Conservation (phyloP, 2,329 filamentous ascomycete genomes). For the Aspergillus alliaceus region DNA sequence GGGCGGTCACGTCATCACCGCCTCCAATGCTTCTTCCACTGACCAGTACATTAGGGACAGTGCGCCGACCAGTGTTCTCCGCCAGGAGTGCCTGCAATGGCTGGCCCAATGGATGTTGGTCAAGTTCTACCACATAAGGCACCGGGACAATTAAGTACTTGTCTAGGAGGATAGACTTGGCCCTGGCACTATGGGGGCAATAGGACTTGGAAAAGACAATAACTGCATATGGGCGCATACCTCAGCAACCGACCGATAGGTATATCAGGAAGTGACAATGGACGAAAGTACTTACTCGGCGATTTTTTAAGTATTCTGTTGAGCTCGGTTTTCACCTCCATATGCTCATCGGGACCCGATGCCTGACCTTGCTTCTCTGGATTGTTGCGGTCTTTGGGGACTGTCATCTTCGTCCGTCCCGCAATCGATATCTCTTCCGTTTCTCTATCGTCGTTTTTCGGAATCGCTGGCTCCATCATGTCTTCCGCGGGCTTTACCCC, state of each 20-base stretch:
- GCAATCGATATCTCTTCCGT: conserved; percentile 52
- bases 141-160: conserved; percentile 79
- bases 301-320: conserved; percentile 79
- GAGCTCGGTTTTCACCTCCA: conserved; percentile 65
- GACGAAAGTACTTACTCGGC: conserved; percentile 62
- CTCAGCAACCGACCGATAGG: not conserved
- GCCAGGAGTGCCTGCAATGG: conserved; percentile 70
- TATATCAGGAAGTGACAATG: not conserved
- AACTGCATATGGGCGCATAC: conserved; percentile 53
- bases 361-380: conserved; percentile 49
- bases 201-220: conserved; percentile 96
- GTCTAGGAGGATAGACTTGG: conserved; percentile 80
- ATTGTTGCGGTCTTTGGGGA: conserved; percentile 37
- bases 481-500: conserved; percentile 40
- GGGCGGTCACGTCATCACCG: conserved; percentile 75
- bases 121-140: conserved; percentile 88
- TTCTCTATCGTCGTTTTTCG: conserved; percentile 34
- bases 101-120: conserved; percentile 72
- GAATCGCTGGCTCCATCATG: conserved; percentile 31
- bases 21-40: conserved; percentile 88
- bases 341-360: conserved; percentile 49
- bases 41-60: conserved; percentile 89
- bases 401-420: conserved; percentile 54
- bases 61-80: conserved; percentile 74
- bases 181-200: conserved; percentile 81